Evolutionary conservation across 2,329 filamentous ascomycete genomes (phyloP).

Genomic region (Colletotrichum eremochloae): DNA sequence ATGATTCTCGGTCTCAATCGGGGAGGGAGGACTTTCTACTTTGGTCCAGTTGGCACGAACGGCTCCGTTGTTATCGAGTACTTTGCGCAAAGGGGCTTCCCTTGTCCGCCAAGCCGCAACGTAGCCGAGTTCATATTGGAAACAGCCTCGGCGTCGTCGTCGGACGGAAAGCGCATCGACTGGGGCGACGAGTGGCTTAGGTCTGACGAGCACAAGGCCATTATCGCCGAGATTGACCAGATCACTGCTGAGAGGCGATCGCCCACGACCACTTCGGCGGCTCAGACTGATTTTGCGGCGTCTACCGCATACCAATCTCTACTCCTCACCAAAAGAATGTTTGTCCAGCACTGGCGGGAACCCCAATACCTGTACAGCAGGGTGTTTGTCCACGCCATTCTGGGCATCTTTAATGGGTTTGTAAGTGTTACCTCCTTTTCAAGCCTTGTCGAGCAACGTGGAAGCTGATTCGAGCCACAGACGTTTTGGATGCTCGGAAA

Average conservation of each 20-base stretch:
- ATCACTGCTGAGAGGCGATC: constrained; percentile 61
- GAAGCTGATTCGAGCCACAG: constrained; percentile 50
- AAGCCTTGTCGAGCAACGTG: no score
- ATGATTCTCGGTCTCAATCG: constrained; percentile 79
- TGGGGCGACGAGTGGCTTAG: constrained; percentile 83
- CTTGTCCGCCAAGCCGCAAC: constrained; percentile 70
- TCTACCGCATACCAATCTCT: constrained; percentile 72
- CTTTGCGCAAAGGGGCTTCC: constrained; percentile 74
- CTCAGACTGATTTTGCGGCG: constrained; percentile 74
- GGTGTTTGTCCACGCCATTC: constrained; percentile 77
- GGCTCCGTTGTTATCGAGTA: constrained; percentile 68
- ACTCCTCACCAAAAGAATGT: constrained; percentile 77
- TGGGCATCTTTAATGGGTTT: constrained; percentile 82
- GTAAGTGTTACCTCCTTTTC: not conserved
- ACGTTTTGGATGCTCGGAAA: constrained; percentile 80
- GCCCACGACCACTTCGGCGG: constrained; percentile 46
- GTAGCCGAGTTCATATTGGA: constrained; percentile 64
- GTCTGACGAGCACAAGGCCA: constrained; percentile 70
- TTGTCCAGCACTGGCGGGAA: constrained; percentile 81
- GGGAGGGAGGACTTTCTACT: constrained; percentile 80
- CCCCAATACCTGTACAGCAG: constrained; percentile 84
- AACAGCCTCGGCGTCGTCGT: constrained; percentile 55
- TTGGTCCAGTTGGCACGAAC: constrained; percentile 78
- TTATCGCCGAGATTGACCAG: constrained; percentile 75
- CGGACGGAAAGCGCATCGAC: constrained; percentile 63